Percentiles rank a stretch among this genome's conserved stretches.
phyloP scores from a whole-genome alignment of 1,139 yeast species.

The Magnusiomyces magnusii region DNA sequence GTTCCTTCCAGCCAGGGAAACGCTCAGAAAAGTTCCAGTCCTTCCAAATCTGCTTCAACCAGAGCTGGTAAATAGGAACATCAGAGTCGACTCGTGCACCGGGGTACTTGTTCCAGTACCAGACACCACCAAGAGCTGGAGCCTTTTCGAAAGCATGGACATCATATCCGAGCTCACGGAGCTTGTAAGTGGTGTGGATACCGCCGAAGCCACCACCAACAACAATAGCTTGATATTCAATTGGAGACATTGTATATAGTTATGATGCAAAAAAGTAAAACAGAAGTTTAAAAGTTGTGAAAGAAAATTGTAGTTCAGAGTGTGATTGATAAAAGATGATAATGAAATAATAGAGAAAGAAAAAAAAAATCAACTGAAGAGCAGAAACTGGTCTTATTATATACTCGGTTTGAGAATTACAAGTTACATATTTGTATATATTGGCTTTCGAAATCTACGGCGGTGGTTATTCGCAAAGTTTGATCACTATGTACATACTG shows the following conservation, averaged over 20 bases:
- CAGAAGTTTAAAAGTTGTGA: background rate
- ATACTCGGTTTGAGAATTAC: background rate
- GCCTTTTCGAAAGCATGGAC: slow-evolving; percentile 39
- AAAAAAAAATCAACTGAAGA: background rate
- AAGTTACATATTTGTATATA: too few species aligned
- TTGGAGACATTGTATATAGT: slow-evolving; percentile 11
- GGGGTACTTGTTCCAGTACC: slow-evolving; percentile 49
- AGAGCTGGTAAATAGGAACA: slow-evolving; percentile 46
- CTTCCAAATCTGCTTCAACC: slow-evolving; percentile 38
- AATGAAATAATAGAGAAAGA: too few species aligned
- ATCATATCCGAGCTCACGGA: slow-evolving; percentile 35
- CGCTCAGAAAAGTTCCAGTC: slow-evolving; percentile 40
- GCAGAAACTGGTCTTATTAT: background rate
- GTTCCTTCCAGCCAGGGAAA: slow-evolving; percentile 43
- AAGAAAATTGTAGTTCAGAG: too few species aligned
- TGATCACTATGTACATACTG: too few species aligned
- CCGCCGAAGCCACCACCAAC: slow-evolving; percentile 48
- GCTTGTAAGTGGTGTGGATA: slow-evolving; percentile 33
- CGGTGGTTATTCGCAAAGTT: too few species aligned
- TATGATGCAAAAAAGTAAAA: background rate
- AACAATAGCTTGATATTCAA: slow-evolving; percentile 32
- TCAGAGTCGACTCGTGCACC: slow-evolving; percentile 44
- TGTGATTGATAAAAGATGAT: background rate
- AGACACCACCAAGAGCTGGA: slow-evolving; percentile 44
- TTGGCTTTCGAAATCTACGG: too few species aligned